Conservation (phyloP, 2,329 filamentous ascomycete genomes). For the Neurospora crassa region DNA sequence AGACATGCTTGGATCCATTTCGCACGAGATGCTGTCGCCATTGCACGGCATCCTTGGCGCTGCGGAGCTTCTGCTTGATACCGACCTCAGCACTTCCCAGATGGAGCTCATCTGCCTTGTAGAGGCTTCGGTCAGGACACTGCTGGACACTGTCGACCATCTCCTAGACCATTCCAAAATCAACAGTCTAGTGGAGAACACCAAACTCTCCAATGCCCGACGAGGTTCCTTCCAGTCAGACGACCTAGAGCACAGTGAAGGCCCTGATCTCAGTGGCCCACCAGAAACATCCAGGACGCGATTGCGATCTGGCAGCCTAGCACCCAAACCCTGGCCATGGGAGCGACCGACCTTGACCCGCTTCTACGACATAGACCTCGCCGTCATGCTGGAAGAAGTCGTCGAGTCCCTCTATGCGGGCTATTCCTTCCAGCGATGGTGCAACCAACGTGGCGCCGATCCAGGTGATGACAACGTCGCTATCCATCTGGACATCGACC, state of each 20-base stretch:
- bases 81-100: slow-evolving; percentile 30
- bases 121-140: slow-evolving; percentile 37
- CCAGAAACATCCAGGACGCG: slow-evolving; percentile 2
- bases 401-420: slow-evolving; percentile 27
- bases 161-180: slow-evolving; percentile 41
- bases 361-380: slow-evolving; percentile 21
- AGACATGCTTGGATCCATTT: slow-evolving; percentile 47
- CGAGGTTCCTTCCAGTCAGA: not conserved
- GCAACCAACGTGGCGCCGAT: not conserved
- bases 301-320: slow-evolving; percentile 6
- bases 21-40: slow-evolving; percentile 46
- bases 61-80: slow-evolving; percentile 40
- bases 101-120: slow-evolving; percentile 35
- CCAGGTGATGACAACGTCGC: slow-evolving; percentile 5
- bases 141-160: slow-evolving; percentile 37
- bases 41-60: slow-evolving; percentile 47
- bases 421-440: slow-evolving; percentile 19
- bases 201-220: not conserved
- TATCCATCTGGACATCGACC: slow-evolving; percentile 40
- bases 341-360: not conserved
- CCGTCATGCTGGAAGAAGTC: slow-evolving; percentile 24
- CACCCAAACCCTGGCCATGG: not conserved
- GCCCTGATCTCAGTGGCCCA: slow-evolving; percentile 10
- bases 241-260: not conserved
- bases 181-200: slow-evolving; percentile 23